A percentile compares a stretch with the other conserved stretches of the same genome.
These are phyloP conservation scores for Cadophora luteo-olivacea DNA, from an alignment of 2,329 filamentous ascomycete genomes.

Conservation along the genomic window DNA sequence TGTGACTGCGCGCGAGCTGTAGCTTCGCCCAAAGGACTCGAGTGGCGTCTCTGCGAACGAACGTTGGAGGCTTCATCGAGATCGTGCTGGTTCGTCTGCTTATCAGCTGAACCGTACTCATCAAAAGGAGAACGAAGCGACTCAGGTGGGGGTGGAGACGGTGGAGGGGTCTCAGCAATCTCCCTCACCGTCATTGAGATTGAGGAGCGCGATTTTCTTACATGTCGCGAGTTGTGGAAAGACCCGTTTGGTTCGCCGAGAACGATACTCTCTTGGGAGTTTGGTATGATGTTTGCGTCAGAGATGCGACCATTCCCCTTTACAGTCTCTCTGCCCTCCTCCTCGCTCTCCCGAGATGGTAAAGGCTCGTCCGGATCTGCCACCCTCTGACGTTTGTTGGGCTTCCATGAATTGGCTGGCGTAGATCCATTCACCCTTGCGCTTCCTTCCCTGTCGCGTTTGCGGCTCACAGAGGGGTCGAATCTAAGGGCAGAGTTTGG, in stretches of 20 bases:
- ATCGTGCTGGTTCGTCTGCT: slow-evolving; percentile 16
- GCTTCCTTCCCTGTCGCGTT: slow-evolving; percentile 37
- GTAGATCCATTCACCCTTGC: slow-evolving; percentile 24
- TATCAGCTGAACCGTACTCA: slow-evolving; percentile 33
- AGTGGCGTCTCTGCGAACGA: slow-evolving; percentile 17
- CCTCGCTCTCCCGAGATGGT: slow-evolving; percentile 40
- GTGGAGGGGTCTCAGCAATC: slow-evolving; percentile 31
- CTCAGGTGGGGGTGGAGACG: slow-evolving; percentile 30
- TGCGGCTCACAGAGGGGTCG: slow-evolving; percentile 33
- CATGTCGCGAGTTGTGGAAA: slow-evolving; percentile 28
- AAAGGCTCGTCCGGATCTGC: slow-evolving; percentile 41
- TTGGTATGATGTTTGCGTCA: slow-evolving; percentile 33
- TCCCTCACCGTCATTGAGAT: slow-evolving; percentile 24
- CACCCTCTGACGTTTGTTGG: slow-evolving; percentile 42
- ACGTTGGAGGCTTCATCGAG: slow-evolving; percentile 19
- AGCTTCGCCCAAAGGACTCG: slow-evolving; percentile 28
- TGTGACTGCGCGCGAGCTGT: slow-evolving; percentile 25
- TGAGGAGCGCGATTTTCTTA: slow-evolving; percentile 35
- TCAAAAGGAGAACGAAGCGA: slow-evolving; percentile 13
- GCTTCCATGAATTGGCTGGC: slow-evolving; percentile 26
- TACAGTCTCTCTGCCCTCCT: slow-evolving; percentile 10
- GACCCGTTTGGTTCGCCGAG: slow-evolving; percentile 24
- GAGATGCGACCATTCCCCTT: slow-evolving; percentile 20
- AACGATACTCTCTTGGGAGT: slow-evolving; percentile 38
- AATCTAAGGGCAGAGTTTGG: slow-evolving; percentile 44